phyloP scores from a whole-genome alignment of 176 grass and related monocot genomes.

The Hordeum vulgare region DNA sequence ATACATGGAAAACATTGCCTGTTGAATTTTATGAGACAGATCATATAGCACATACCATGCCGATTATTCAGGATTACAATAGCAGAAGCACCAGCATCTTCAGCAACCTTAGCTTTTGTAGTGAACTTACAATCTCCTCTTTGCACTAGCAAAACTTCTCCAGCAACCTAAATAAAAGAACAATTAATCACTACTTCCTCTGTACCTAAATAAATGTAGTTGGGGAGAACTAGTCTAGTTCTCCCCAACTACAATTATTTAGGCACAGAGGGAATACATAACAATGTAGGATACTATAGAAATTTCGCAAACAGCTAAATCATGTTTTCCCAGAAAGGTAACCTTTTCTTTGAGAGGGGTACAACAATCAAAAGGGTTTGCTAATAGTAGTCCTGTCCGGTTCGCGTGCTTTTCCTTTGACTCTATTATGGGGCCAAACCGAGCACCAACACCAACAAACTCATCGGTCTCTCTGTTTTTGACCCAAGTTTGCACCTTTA shows the following conservation, averaged over 20 bases:
- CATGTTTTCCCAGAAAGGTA: slow-evolving; percentile 17
- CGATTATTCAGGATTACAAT: slow-evolving; percentile 85
- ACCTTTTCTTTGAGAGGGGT: slow-evolving; percentile 46
- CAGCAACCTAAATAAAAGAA: slow-evolving; percentile 46
- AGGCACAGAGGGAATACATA: too few relatives aligned
- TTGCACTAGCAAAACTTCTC: slow-evolving; percentile 79
- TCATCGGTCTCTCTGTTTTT: slow-evolving; percentile 56
- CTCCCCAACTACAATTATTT: too few relatives aligned
- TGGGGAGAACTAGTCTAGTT: too few relatives aligned
- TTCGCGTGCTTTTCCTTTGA: slow-evolving; percentile 87
- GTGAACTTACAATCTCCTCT: slow-evolving; percentile 88
- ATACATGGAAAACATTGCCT: neutral
- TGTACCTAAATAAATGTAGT: too few relatives aligned
- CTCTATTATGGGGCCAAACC: slow-evolving; percentile 81
- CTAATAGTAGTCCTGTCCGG: slow-evolving; percentile 49
- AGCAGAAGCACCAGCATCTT: slow-evolving; percentile 88
- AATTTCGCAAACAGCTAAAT: neutral
- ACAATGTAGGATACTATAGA: neutral
- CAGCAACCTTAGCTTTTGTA: slow-evolving; percentile 62
- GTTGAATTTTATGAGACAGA: neutral
- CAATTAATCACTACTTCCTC: slow-evolving; percentile 3
- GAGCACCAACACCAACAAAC: slow-evolving; percentile 96
- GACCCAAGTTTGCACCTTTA: slow-evolving; percentile 97
- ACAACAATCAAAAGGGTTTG: slow-evolving; percentile 76
- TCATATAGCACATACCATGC: slow-evolving; percentile 45